phyloP scores from a whole-genome alignment of 257 asterid genomes.

The Solanum chilense region DNA sequence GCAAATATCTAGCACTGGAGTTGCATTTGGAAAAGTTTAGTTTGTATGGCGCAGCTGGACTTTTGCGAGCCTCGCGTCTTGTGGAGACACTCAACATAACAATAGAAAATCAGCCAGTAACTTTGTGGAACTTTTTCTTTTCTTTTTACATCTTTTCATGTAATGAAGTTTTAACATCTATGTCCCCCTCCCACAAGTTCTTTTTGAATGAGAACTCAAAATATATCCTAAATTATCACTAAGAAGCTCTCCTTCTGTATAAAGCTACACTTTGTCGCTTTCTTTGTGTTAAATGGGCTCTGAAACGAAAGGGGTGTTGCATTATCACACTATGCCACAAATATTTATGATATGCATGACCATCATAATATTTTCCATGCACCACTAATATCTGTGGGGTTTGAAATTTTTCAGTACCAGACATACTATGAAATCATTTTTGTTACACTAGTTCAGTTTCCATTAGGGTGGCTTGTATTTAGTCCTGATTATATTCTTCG shows the following conservation, averaged over 20 bases:
- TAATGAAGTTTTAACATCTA: neutral
- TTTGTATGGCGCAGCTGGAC: neutral
- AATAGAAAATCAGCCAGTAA: neutral
- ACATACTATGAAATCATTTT: neutral
- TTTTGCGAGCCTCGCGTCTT: neutral
- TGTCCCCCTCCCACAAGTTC: neutral
- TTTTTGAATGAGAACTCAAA: neutral
- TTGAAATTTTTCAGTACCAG: neutral
- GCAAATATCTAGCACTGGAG: neutral
- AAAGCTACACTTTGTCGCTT: neutral
- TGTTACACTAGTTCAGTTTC: neutral
- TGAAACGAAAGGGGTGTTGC: neutral
- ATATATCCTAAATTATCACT: neutral
- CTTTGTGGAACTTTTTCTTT: neutral
- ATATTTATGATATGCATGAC: neutral
- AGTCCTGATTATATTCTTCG: neutral
- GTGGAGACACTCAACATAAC: neutral
- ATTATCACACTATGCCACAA: neutral
- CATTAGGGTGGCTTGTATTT: neutral
- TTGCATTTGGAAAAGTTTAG: neutral
- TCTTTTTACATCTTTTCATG: neutral
- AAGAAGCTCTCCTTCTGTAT: neutral
- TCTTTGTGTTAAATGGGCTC: neutral
- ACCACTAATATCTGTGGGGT: neutral
- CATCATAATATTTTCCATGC: neutral